Conservation (phyloP, 495 filamentous ascomycete species). For the Thermothielavioides terrestris region DNA sequence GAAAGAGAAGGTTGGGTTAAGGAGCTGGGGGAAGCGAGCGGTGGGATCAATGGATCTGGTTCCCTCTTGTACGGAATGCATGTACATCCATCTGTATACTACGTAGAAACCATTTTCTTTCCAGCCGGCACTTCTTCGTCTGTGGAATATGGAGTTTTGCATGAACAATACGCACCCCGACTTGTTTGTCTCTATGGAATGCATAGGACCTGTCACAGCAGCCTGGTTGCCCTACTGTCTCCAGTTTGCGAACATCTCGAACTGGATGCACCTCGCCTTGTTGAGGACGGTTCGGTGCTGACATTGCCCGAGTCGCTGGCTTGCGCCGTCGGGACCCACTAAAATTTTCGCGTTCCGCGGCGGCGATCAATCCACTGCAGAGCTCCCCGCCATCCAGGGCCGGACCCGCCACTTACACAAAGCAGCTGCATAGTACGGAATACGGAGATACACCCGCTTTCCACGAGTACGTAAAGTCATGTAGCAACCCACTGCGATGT, state of each 20-base stretch:
- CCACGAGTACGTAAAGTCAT: constrained; percentile 6
- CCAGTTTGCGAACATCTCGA: too few species aligned
- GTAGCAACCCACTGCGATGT: constrained; percentile 14
- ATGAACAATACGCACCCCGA: too few species aligned
- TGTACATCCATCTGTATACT: constrained; percentile 23
- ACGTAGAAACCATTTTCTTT: background rate
- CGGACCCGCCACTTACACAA: background rate
- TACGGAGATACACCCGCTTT: too few species aligned
- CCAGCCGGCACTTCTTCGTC: background rate
- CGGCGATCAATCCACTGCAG: background rate
- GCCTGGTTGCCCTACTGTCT: too few species aligned
- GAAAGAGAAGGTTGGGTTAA: constrained; percentile 72
- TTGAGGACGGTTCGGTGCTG: background rate
- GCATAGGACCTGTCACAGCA: too few species aligned
- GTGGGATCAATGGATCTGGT: background rate
- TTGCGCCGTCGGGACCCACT: constrained; percentile 12
- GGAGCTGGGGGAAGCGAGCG: too few species aligned
- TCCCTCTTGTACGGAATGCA: too few species aligned
- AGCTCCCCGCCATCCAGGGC: background rate
- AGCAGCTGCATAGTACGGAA: too few species aligned
- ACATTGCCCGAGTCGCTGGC: background rate
- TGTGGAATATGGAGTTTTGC: background rate
- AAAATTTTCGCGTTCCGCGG: constrained; percentile 15
- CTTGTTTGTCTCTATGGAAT: too few species aligned
- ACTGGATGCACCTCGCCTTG: background rate